Percentiles rank a stretch among this genome's conserved stretches.
These are phyloP conservation scores for Silene uniflora DNA, from an alignment of 148 eudicot genomes.

Conservation along the genomic window DNA sequence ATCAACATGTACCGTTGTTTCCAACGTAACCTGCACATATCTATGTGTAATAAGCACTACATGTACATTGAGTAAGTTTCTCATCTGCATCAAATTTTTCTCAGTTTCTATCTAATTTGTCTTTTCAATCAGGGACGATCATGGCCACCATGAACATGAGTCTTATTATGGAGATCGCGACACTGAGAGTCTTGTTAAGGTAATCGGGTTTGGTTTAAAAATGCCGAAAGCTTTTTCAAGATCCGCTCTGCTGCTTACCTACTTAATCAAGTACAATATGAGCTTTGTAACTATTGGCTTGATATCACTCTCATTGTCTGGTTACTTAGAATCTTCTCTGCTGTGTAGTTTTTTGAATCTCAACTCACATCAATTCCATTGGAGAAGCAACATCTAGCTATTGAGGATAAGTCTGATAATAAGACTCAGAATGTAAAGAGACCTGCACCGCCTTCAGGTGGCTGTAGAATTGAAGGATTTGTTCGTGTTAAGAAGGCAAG, in stretches of 20 bases:
- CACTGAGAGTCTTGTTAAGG: slow-evolving; percentile 81
- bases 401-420: slow-evolving; percentile 40
- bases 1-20: background rate
- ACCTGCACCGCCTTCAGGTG: slow-evolving; percentile 81
- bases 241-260: background rate
- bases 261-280: background rate
- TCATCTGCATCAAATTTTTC: background rate
- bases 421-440: slow-evolving; percentile 42
- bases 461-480: slow-evolving; percentile 96
- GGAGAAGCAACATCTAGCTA: slow-evolving; percentile 42
- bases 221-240: background rate
- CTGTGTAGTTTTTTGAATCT: slow-evolving; percentile 62
- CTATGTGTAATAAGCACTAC: background rate
- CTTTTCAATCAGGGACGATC: slow-evolving; percentile 50
- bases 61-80: background rate
- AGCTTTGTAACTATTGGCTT: background rate
- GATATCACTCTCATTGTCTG: slow-evolving; percentile 3
- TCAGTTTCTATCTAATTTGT: background rate
- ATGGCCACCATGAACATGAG: slow-evolving; percentile 87
- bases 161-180: slow-evolving; percentile 97
- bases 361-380: slow-evolving; percentile 62
- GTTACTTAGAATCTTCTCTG: slow-evolving; percentile 19
- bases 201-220: slow-evolving; percentile 18
- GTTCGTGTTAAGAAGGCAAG: slow-evolving; percentile 92
- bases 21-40: background rate